These are phyloP conservation scores for Pythium vanterpoolii DNA, from an alignment of 352 stramenopile species.

Conservation along the genomic window DNA sequence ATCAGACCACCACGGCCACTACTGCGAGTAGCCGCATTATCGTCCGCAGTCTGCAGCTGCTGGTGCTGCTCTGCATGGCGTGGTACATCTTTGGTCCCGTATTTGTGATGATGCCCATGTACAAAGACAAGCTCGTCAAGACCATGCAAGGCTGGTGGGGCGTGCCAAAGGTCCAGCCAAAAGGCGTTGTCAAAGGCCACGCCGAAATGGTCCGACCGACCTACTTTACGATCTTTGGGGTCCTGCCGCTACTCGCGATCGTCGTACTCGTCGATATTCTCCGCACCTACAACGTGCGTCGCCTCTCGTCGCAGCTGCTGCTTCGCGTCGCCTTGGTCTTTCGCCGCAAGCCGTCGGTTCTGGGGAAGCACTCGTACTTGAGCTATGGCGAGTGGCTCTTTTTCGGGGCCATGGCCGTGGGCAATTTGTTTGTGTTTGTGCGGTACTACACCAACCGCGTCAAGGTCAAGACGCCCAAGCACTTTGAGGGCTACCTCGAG, in stretches of 20 bases:
- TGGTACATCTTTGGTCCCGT: slow-evolving; percentile 33
- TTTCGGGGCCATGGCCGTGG: slow-evolving; percentile 20
- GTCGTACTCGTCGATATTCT: slow-evolving; percentile 41
- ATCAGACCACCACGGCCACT: background rate
- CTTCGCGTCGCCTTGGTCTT: slow-evolving; percentile 32
- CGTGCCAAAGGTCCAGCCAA: slow-evolving; percentile 14
- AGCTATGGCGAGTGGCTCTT: slow-evolving; percentile 45
- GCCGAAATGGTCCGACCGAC: slow-evolving; percentile 52
- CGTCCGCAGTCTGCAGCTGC: background rate
- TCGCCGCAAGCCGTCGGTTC: slow-evolving; percentile 36
- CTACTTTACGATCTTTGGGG: slow-evolving; percentile 42
- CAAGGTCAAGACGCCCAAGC: slow-evolving; percentile 6
- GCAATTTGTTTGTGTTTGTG: slow-evolving; percentile 24
- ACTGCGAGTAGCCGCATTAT: background rate
- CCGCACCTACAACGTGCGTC: slow-evolving; percentile 34
- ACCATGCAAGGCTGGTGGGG: slow-evolving; percentile 31
- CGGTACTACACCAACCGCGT: slow-evolving; percentile 14
- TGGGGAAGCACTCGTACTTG: slow-evolving; percentile 27
- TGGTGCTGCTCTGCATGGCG: slow-evolving; percentile 16
- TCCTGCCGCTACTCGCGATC: slow-evolving; percentile 36
- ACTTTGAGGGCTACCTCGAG: slow-evolving; percentile 23
- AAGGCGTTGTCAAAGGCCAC: slow-evolving; percentile 20
- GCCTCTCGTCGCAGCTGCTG: slow-evolving; percentile 28
- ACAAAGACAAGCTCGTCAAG: slow-evolving; percentile 14
- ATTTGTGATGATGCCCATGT: slow-evolving; percentile 24